Evolutionary conservation across 164 flowering plant genomes (phyloP), one percentile per base, ranked within the genome.

Genomic region (Annona cherimola): DNA sequence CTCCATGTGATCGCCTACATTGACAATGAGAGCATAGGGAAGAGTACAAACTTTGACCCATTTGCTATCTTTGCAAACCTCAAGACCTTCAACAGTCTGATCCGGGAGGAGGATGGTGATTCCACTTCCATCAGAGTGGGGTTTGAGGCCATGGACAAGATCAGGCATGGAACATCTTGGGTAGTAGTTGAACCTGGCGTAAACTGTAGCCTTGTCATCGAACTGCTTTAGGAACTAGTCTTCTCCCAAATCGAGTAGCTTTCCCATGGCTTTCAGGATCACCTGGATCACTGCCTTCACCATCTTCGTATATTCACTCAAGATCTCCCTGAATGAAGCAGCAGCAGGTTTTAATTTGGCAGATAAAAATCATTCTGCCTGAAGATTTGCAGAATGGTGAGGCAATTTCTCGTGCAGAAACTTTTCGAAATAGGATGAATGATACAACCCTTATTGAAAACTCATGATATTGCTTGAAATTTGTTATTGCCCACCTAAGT

Each of bases 161-260:
- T 83, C 86, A 26, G 88, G 86, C 59, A 74, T 68, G 1, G 83
- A 76, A 74, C 89, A 86, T 1, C 63, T 78, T 3, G 83, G 86
- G 67, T 84, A 86, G 70, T 76, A 78, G 74, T 81, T 84, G 61
- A 83, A 79, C 64, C 85, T 79, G 2, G 78, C 75, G 50, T 19
- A 43, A 42, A 69, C 65, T 42, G 68, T 42, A 40, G 68, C 68
- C 2, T 19, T 35, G 45, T 74, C 72, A 2, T 80, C 84, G 69
- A 63, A 77, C 59, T 78, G 78, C 1, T 75, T 68, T 11, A 60
- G n/a, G 45, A 86, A 80, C 65, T 77, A 19, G 50, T 75, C 64
- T 12, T 80, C 82, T 39, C 81, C 74, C 70, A 85, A 61, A 45
- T 70, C 80, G 64, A 80, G n/a, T 42, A 80, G 76, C 66, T 66